Evolutionary conservation across 108 stramenopile genomes (phyloP), one percentile per base, ranked within the genome.

Genomic region (Seminavis robusta): DNA sequence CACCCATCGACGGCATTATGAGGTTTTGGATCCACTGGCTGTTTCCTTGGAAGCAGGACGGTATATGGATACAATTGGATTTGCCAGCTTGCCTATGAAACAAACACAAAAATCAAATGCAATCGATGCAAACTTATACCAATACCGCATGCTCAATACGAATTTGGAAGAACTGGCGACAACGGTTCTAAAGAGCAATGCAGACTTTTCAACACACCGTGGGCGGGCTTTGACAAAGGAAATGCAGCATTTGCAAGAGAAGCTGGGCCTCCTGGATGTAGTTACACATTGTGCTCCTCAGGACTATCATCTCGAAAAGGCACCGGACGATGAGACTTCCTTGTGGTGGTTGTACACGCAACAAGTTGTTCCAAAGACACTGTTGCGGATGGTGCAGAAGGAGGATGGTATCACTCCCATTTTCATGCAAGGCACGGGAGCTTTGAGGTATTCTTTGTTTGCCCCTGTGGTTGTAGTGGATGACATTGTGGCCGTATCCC

Each of bases 1-100:
- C 54, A 62, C 83, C 3, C 90, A 91, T 54, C 33, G 51, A 28
- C 63, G 85, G 56, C 65, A 53, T 10, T 78, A 58, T 40, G 47
- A 38, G 1, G 31, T 52, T n/a, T 49, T 84, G 8, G 83, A 85
- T 58, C 33, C 48, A 7, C 34, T 36, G 45, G 64, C 79, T 1
- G 52, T 59, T 0, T 64, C 69, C 27, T 67, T 90, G 20, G 84
- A 91, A 69, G 84, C 90, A 11, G 90, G 90, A 24, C 41, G 71
- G 17, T 91, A 76, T 59, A 55, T 87, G 28, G 85, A 91, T 65
- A 91, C 90, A 8, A 58, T 91, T 31, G 90, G 90, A 1, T 82
- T 83, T 49, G 68, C 70, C 7, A 80, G 78, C 7, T 81, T 92
- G 49, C 65, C 77, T 27, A 45, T 47, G 0, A 55, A 59, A 19